Evolutionary conservation across 331 rosid species (phyloP).

Genomic region (Rosa hybrid): DNA sequence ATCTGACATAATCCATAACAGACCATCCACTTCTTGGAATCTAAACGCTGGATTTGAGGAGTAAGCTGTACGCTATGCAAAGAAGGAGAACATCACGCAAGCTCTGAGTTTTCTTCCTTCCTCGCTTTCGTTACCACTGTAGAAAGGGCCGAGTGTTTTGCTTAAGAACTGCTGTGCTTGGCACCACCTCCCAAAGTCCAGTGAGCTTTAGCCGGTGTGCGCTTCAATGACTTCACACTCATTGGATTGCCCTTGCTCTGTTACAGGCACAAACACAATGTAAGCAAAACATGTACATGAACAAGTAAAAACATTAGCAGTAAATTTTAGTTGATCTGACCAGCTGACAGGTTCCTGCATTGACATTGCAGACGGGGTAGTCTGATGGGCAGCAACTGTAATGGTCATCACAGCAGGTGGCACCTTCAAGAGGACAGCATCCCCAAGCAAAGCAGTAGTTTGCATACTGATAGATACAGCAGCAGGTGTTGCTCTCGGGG

Average conservation of each 20-base stretch:
- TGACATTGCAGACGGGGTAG: conserved; percentile 65
- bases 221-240: conserved; percentile 78
- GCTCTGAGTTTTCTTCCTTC: conserved; percentile 17
- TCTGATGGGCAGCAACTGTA: conserved; percentile 91
- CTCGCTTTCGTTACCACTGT: conserved; percentile 12
- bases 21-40: conserved; percentile 24
- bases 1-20: conserved; percentile 30
- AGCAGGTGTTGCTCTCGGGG: conserved; percentile 59
- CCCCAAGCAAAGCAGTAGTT: conserved; percentile 75
- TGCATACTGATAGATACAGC: conserved; percentile 62
- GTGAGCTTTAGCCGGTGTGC: conserved; percentile 62
- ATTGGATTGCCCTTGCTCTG: conserved; percentile 73
- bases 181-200: conserved; percentile 44
- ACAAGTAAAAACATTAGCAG: background rate
- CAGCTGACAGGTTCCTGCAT: conserved; percentile 58
- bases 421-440: conserved; percentile 91
- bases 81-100: conserved; percentile 21
- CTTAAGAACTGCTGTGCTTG: conserved; percentile 48
- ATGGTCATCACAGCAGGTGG: conserved; percentile 91
- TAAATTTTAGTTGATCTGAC: conserved; percentile 34
- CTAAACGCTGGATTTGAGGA: conserved; percentile 22
- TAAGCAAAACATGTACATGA: conserved; percentile 8
- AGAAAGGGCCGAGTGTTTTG: conserved; percentile 5
- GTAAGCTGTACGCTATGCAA: conserved; percentile 19
- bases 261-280: conserved; percentile 14